phyloP scores from a whole-genome alignment of 1,284 basidiomycete genomes.

The Sanguinoderma infundibulare region DNA sequence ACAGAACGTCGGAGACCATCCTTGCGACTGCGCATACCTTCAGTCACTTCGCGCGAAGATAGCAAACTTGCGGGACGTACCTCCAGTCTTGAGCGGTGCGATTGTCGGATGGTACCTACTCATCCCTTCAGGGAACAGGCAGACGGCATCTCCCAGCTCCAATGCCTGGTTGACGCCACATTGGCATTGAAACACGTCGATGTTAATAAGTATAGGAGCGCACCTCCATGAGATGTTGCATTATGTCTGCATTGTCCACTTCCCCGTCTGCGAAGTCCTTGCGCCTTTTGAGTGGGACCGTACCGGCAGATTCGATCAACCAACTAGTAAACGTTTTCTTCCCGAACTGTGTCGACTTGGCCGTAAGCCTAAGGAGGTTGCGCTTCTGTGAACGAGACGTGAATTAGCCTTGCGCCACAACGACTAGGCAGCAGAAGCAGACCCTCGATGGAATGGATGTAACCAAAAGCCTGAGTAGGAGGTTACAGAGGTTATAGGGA shows the following conservation, averaged over 20 bases:
- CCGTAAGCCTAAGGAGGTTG: constrained; percentile 82
- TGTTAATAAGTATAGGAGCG: background rate
- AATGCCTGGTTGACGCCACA: constrained; percentile 55
- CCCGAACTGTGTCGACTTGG: constrained; percentile 86
- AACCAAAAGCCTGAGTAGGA: constrained; percentile 1
- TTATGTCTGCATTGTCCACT: constrained; percentile 69
- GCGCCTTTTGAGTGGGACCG: constrained; percentile 77
- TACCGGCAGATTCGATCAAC: constrained; percentile 86
- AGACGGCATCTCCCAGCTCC: constrained; percentile 79
- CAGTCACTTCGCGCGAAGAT: background rate
- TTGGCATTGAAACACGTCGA: background rate
- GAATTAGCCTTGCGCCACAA: background rate
- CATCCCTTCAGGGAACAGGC: constrained; percentile 83
- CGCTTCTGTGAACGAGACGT: constrained; percentile 41
- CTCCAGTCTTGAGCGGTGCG: constrained; percentile 84
- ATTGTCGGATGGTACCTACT: constrained; percentile 84
- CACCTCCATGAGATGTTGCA: constrained; percentile 73
- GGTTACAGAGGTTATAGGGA: constrained; percentile 60
- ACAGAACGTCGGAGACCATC: constrained; percentile 77
- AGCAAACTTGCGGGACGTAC: constrained; percentile 40
- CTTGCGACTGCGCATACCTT: constrained; percentile 62
- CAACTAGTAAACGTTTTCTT: constrained; percentile 83
- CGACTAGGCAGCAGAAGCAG: constrained; percentile 17
- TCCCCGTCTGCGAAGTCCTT: constrained; percentile 64
- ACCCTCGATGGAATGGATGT: constrained; percentile 67